Conservation (phyloP, 495 filamentous ascomycete species). For the Xylaria palmicola region DNA sequence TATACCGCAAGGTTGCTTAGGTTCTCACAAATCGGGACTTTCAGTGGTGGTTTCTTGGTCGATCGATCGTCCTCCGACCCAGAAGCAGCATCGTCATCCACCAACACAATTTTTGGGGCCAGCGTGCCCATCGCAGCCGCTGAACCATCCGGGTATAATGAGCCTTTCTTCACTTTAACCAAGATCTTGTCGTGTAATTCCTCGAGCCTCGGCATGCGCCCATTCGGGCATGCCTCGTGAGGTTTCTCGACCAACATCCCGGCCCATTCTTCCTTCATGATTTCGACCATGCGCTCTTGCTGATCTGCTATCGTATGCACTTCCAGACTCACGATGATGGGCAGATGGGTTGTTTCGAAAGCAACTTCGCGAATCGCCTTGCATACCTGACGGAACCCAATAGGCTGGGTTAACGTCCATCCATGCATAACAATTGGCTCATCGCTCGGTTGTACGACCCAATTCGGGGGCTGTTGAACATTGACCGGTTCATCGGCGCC, state of each 20-base stretch:
- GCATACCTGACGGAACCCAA: slow-evolving; percentile 85
- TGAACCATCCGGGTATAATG: slow-evolving; percentile 32
- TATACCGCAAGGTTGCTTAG: slow-evolving; percentile 79
- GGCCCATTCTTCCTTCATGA: slow-evolving; percentile 84
- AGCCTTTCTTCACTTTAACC: slow-evolving; percentile 80
- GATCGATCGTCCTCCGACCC: slow-evolving; percentile 32
- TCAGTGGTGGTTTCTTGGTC: slow-evolving; percentile 45
- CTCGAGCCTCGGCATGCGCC: slow-evolving; percentile 66
- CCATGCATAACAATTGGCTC: slow-evolving; percentile 81
- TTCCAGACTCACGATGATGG: slow-evolving; percentile 87
- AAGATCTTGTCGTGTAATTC: slow-evolving; percentile 77
- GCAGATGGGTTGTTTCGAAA: slow-evolving; percentile 69
- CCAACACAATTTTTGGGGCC: slow-evolving; percentile 21
- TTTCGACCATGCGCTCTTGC: slow-evolving; percentile 86
- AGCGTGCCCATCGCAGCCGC: slow-evolving; percentile 24
- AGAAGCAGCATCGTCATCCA: slow-evolving; percentile 29
- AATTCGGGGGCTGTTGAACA: slow-evolving; percentile 20
- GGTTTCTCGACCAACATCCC: slow-evolving; percentile 65
- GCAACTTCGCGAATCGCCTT: slow-evolving; percentile 74
- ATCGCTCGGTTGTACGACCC: slow-evolving; percentile 33
- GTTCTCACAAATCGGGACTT: slow-evolving; percentile 60
- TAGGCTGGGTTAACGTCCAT: slow-evolving; percentile 79
- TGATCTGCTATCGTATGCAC: slow-evolving; percentile 80
- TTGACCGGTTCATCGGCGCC: slow-evolving; percentile 9
- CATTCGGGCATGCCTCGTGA: slow-evolving; percentile 43